Percentiles rank a stretch among this genome's conserved stretches.
Conservation (phyloP, 2,329 filamentous ascomycete genomes). For the Fusarium guadeloupense region DNA sequence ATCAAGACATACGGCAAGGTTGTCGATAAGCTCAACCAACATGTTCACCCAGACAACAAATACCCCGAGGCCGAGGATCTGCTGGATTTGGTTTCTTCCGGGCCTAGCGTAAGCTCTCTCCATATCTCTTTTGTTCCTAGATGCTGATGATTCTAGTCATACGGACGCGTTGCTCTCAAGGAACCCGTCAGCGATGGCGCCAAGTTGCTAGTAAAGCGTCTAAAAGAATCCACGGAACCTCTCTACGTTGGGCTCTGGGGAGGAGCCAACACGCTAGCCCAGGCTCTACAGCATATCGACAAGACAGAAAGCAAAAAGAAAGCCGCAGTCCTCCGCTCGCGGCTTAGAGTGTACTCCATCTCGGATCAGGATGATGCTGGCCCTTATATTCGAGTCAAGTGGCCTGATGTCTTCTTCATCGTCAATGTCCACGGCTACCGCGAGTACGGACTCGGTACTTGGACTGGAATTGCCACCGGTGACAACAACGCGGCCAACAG, state of each 20-base stretch:
- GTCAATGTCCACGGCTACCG: constrained; percentile 3
- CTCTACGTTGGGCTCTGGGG: constrained; percentile 10
- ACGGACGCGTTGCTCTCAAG: constrained; percentile 4
- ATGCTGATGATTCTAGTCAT: neutral
- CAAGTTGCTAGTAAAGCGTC: neutral
- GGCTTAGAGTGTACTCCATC: constrained; percentile 12
- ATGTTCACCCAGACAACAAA: constrained; percentile 4
- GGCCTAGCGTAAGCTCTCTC: neutral
- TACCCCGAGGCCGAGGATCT: neutral
- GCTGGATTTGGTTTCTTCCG: neutral
- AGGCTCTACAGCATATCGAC: neutral
- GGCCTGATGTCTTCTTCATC: constrained; percentile 14
- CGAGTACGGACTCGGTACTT: neutral
- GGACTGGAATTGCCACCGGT: neutral
- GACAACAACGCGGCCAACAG: neutral
- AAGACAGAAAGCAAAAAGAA: neutral
- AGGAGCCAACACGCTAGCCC: constrained; percentile 3
- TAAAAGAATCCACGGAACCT: neutral
- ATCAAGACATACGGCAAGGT: constrained; percentile 1
- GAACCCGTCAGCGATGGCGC: constrained; percentile 1
- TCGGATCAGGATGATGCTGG: constrained; percentile 14
- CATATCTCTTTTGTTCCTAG: rapidly evolving
- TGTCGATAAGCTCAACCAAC: constrained; percentile 12
- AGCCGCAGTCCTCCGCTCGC: neutral
- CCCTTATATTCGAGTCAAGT: constrained; percentile 1